Evolutionary conservation across 106 monocot species (phyloP), one percentile per base, ranked within the genome.

Genomic region (Gastrodia elata): DNA sequence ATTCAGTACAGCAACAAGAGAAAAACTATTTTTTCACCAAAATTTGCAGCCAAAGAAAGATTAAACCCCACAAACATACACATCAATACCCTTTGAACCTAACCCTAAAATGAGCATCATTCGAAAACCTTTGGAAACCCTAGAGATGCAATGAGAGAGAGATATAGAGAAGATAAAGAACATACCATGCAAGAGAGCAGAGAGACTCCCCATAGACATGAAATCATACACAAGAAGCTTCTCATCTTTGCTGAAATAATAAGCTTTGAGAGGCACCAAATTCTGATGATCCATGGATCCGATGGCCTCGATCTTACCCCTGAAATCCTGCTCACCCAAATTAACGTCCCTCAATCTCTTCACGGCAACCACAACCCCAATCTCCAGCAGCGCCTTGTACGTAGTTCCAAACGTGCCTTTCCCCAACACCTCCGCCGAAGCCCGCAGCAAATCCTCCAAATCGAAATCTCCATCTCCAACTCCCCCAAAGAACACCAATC

Each of bases 381-480:
- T 49, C 65, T 78, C 78, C 46, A 78, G 42, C 73, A 78, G 43
- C 22, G 78, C 78, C 67, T 78, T 78, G 78, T 78, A 78, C 0
- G 78, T 18, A n/a, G 78, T 78, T 64, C 78, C 78, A 49, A 65
- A 73, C 26, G 73, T 73, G 4, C 78, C 78, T 49, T 78, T 78
- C 36, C 78, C 78, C 65, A 78, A 36, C 20, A 78, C 78, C 73
- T 78, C 78, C 24, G 78, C 78, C 65, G 78, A 78, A 36, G 78
- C 78, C 24, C 78, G 40, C 65, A 78, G 48, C 65, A 78, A 35
- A 49, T 78, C 78, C 65, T 78, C 78, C 73, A 78, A 42, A 43
- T 78, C 78, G 42, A 73, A 78, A 11, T 43, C 36, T 43, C 65
- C 64, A 25, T 28, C 18, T 25, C 65, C 75, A 3, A 38, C 65